These are phyloP conservation scores for Coemansia sp. DNA, from an alignment of 371 early-diverging fungal genomes.

Conservation along the genomic window DNA sequence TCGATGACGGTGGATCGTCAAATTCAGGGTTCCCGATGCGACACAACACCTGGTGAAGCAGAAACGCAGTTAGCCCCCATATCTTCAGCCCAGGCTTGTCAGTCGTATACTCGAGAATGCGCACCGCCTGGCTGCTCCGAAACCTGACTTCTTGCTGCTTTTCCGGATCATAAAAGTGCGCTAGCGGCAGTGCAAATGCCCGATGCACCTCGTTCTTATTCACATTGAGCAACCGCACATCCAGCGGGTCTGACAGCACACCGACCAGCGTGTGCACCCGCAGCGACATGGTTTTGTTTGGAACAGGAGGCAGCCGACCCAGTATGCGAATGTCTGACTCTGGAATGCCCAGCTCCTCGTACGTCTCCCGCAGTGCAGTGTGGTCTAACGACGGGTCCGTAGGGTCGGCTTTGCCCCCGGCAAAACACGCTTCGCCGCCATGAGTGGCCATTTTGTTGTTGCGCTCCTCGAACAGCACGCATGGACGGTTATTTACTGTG, in stretches of 20 bases:
- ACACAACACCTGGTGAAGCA: constrained; percentile 59
- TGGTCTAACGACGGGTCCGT: constrained; percentile 58
- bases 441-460: constrained; percentile 69
- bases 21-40: constrained; percentile 11
- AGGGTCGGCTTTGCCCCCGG: constrained; percentile 74
- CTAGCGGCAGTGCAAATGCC: constrained; percentile 70
- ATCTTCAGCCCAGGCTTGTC: constrained; percentile 61
- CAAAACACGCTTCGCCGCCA: constrained; percentile 81
- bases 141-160: constrained; percentile 58
- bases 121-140: constrained; percentile 53
- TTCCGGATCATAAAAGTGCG: constrained; percentile 60
- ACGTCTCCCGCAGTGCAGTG: constrained; percentile 82
- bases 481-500: constrained; percentile 60
- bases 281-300: constrained; percentile 63
- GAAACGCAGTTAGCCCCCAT: constrained; percentile 87
- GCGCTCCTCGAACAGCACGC: constrained; percentile 81
- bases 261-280: constrained; percentile 78
- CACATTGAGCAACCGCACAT: constrained; percentile 51
- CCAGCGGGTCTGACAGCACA: constrained; percentile 52
- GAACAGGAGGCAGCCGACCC: constrained; percentile 66
- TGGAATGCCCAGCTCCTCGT: constrained; percentile 77
- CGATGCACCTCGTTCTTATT: constrained; percentile 72
- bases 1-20: neutral
- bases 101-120: constrained; percentile 65
- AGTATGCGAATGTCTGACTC: constrained; percentile 60